Evolutionary conservation across 805 yeast genomes (phyloP), one percentile per base, ranked within the genome.

Genomic region (Wickerhamomyces xylosicus): DNA sequence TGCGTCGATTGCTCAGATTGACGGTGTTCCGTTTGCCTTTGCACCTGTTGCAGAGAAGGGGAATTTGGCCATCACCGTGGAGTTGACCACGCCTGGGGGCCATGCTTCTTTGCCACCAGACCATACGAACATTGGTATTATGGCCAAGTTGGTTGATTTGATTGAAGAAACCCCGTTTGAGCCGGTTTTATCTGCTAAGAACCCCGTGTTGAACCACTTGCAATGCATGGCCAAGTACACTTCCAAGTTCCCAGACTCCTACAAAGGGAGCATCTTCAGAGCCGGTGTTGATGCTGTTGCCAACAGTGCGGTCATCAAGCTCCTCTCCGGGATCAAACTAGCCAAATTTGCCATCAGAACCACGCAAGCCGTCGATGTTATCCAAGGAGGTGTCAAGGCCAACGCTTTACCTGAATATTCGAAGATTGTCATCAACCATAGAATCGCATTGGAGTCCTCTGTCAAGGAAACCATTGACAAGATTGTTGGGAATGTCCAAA

Each of bases 41-140:
- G 61, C 70, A 14, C 71, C 71, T n/a, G 64, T 71, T 13, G 71
- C 71, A 22, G 70, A 69, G 35, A 67, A 66, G 47, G 71, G 71
- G 7, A 58, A 56, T 33, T 38, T 58, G 21, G 46, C 50, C 2
- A 47, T 65, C 7, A 19, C 19, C 16, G n/a, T 33, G 5, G 19
- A 17, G 5, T 58, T 80, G 33, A 59, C 61, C 18, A 75, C 82
- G 19, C 74, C 75, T 10, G 94, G 94, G 31, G 94, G 94, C 8
- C 94, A 83, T 53, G 76, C 90, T 1, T 79, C 89, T 8, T 56
- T 70, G n/a, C 92, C 94, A 8, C 90, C 89, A 2, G 79, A 74
- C 35, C 92, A 85, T 52, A 83, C 94, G 5, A 70, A 81, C 3
- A 82, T 85, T 59, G 95, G 92, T 15, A 69, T 85, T 25, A 63